phyloP scores from a whole-genome alignment of 441 rosid genomes.

The Populus hybrid region DNA sequence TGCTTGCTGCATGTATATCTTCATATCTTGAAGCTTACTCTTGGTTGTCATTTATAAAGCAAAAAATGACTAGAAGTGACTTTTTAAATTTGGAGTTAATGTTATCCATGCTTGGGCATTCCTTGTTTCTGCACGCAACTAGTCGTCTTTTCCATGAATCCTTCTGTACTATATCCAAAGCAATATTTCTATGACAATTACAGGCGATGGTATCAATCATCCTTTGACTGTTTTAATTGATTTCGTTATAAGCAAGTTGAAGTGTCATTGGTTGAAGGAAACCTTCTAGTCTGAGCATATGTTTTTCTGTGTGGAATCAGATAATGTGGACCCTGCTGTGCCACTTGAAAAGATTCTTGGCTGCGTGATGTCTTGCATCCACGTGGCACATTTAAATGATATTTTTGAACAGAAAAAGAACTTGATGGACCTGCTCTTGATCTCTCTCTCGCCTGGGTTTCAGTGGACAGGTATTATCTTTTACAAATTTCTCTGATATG shows the following conservation, averaged over 20 bases:
- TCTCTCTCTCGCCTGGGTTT: constrained; percentile 64
- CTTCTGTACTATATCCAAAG: background rate
- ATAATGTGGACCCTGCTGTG: constrained; percentile 41
- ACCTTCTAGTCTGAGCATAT: constrained; percentile 16
- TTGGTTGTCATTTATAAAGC: background rate
- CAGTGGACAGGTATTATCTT: constrained; percentile 74
- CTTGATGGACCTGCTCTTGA: constrained; percentile 45
- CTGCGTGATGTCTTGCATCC: constrained; percentile 64
- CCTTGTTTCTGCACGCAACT: background rate
- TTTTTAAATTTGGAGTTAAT: too few species aligned
- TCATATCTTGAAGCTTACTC: background rate
- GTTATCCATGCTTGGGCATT: background rate
- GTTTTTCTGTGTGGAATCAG: constrained; percentile 39
- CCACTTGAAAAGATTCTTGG: constrained; percentile 69
- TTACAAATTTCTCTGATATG: constrained; percentile 13
- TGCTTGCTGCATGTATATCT: background rate
- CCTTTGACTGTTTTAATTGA: background rate
- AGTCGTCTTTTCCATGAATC: background rate
- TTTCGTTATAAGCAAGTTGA: background rate
- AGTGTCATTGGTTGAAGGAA: background rate
- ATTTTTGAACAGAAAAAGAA: constrained; percentile 52
- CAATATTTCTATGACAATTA: background rate
- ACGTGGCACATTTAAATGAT: constrained; percentile 53
- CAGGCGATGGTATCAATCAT: background rate
- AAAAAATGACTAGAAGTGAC: background rate